Evolutionary conservation across 352 stramenopile species (phyloP), one percentile per base, ranked within the genome.

Genomic region (Bremia lactucae): DNA sequence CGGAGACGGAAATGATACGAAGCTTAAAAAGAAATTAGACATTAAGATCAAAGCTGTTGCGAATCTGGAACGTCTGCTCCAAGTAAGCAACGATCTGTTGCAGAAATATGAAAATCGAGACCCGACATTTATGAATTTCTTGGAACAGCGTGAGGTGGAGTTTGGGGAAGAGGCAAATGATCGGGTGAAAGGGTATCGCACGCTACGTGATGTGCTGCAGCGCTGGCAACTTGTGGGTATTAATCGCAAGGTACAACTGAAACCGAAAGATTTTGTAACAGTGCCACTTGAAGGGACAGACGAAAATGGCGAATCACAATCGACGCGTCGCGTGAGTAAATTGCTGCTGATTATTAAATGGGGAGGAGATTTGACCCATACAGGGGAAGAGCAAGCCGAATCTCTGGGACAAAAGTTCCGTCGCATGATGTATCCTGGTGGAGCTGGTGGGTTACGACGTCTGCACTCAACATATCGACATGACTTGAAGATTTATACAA

Each of bases 401-500:
- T 68, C 83, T 42, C 65, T 99, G 16, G 96, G 96, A 1, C 84
- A 94, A 23, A 82, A 81, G 33, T 88, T 94, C 42, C 72, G 86
- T 2, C 70, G 85, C 16, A 87, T 84, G 58, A 85, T 96, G 72
- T 96, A 95, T 40, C 86, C 84, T 0, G 83, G 83, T 31, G 83
- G 87, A n/a, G 84, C 93, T 36, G 94, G 94, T 11, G 96, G 95
- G 2, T 87, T 99, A 34, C 91, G 99, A 35, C 87, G 96, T 22
- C 68, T 99, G 25, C 97, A 99, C 73, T 98, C 95, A 33, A 99
- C 96, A 1, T 99, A 97, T 57, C 87, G 97, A 2, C 97, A 99
- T 72, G 96, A 99, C 60, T 66, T 99, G 9, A 99, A 99, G 65
- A 99, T 99, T 43, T 98, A 99, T 65, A 98, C 95, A 3, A 97